These are phyloP conservation scores for Aschersonia sp. DNA, from an alignment of 2,329 filamentous ascomycete genomes.

Conservation along the genomic window DNA sequence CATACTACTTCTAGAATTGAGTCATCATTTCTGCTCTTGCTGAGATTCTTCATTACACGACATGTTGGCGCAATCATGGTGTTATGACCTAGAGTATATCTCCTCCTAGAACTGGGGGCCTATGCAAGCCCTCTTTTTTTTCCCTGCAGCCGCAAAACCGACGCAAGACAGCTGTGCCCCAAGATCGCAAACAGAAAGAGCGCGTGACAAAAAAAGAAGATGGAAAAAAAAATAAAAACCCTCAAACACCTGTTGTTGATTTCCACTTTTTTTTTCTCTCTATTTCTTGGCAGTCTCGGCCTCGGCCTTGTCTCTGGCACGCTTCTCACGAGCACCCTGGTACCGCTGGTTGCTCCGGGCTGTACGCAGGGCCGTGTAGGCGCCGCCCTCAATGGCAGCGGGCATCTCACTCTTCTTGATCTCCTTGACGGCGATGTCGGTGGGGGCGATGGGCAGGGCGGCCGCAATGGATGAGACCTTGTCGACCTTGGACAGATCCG, in stretches of 20 bases:
- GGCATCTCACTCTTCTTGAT: slow-evolving; percentile 74
- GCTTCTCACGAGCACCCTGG: slow-evolving; percentile 81
- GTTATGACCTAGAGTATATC: no score
- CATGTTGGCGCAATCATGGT: no score
- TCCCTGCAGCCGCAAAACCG: background rate
- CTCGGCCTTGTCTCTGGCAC: slow-evolving; percentile 74
- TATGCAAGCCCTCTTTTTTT: no score
- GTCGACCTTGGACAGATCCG: slow-evolving; percentile 57
- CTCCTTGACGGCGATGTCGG: slow-evolving; percentile 50
- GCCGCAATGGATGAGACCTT: slow-evolving; percentile 31
- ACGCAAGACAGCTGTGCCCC: slow-evolving; percentile 14
- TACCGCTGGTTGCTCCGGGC: slow-evolving; percentile 73
- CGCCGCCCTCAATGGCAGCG: slow-evolving; percentile 63
- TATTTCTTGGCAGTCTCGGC: slow-evolving; percentile 82
- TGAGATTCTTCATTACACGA: no score
- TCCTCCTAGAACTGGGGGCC: no score
- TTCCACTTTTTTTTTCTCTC: slow-evolving; percentile 18
- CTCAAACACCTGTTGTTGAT: slow-evolving; percentile 23
- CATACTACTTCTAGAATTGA: no score
- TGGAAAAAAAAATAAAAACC: slow-evolving; percentile 13
- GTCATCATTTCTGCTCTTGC: no score
- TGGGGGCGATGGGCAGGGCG: slow-evolving; percentile 59
- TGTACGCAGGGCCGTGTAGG: slow-evolving; percentile 73
- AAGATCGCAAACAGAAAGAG: slow-evolving; percentile 20
- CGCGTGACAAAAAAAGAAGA: background rate